Evolutionary conservation across 164 flowering plant genomes (phyloP).

Genomic region (Litsea cubeba): DNA sequence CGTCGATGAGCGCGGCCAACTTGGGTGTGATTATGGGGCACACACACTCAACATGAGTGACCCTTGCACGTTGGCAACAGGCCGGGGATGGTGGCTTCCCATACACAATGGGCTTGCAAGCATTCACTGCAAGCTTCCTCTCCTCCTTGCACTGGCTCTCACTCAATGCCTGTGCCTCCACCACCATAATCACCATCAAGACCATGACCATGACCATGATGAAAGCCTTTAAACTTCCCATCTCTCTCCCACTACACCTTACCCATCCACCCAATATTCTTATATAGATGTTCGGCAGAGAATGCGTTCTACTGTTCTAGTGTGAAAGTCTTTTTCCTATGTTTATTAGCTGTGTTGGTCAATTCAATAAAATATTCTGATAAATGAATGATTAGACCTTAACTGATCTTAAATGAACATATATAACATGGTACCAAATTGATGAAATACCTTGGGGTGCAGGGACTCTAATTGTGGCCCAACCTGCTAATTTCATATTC

Average conservation of each 20-base stretch:
- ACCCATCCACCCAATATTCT: neutral
- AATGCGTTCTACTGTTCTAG: neutral
- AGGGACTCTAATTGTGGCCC: no score
- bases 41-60: constrained; percentile 26
- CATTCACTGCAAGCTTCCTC: constrained; percentile 17
- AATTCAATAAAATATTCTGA: neutral
- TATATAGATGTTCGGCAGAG: neutral
- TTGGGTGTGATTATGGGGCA: constrained; percentile 29
- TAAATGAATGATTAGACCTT: neutral
- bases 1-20: constrained; percentile 25
- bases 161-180: constrained; percentile 2
- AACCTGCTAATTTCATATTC: no score
- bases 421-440: no score
- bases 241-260: neutral
- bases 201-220: neutral
- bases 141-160: constrained; percentile 11
- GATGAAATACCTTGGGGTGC: no score
- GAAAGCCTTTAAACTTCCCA: neutral
- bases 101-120: constrained; percentile 21
- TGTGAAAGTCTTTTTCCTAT: neutral
- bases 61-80: constrained; percentile 27
- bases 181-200: neutral
- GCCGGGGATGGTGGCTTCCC: constrained; percentile 20
- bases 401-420: no score
- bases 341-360: neutral